Percentiles rank a stretch among this genome's conserved stretches.
Evolutionary conservation across 495 filamentous ascomycete species (phyloP).

Genomic region (Bacidia rubella): DNA sequence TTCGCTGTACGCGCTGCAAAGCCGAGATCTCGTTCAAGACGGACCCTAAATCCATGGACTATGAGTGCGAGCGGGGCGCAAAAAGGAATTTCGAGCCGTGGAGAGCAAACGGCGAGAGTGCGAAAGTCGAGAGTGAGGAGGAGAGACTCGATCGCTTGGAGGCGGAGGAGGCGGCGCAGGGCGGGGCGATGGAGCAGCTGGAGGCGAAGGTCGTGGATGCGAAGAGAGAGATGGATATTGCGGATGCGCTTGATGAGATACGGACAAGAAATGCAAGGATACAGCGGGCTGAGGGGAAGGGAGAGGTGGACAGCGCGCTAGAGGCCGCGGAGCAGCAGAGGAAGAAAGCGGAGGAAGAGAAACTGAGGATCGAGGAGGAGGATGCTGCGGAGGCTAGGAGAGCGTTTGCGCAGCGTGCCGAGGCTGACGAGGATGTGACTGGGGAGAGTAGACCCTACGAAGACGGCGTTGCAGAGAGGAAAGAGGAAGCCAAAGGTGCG

Average conservation of each 20-base stretch:
- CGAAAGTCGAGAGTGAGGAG: slow-evolving; percentile 67
- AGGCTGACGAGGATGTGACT: slow-evolving; percentile 31
- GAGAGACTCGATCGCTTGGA: slow-evolving; percentile 76
- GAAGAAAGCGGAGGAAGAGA: slow-evolving; percentile 41
- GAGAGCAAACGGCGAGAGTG: slow-evolving; percentile 41
- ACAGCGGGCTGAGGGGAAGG: slow-evolving; percentile 54
- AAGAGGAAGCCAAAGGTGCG: slow-evolving; percentile 14
- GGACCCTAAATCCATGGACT: slow-evolving; percentile 90
- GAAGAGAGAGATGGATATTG: slow-evolving; percentile 94
- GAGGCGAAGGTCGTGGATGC: slow-evolving; percentile 79
- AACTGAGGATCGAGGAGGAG: slow-evolving; percentile 56
- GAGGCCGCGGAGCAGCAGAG: slow-evolving; percentile 26
- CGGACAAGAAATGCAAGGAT: slow-evolving; percentile 77
- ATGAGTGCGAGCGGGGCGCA: slow-evolving; percentile 72
- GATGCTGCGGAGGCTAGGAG: slow-evolving; percentile 70
- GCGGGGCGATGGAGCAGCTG: slow-evolving; percentile 64
- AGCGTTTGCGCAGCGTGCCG: slow-evolving; percentile 57
- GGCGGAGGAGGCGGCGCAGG: slow-evolving; percentile 48
- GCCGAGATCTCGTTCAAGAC: slow-evolving; percentile 91
- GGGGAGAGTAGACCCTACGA: slow-evolving; percentile 7
- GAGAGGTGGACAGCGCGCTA: slow-evolving; percentile 33
- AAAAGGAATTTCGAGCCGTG: slow-evolving; percentile 91
- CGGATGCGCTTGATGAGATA: slow-evolving; percentile 93
- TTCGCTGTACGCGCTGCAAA: slow-evolving; percentile 80
- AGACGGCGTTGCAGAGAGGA: slow-evolving; percentile 3